Conservation (phyloP, 495 filamentous ascomycete species). For the Penicillium parvum region DNA sequence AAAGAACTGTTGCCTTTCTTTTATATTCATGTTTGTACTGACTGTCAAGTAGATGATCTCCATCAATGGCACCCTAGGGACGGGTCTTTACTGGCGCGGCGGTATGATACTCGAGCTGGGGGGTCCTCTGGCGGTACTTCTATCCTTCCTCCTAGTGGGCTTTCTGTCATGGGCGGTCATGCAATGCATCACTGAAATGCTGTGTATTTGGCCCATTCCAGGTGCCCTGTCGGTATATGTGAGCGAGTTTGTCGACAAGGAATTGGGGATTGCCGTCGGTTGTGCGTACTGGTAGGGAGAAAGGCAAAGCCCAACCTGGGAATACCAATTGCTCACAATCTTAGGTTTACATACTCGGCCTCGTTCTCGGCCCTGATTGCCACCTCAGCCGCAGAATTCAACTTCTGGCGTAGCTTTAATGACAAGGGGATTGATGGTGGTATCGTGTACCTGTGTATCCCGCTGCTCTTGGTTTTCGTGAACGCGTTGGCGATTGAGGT, state of each 20-base stretch:
- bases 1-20: too few relatives aligned
- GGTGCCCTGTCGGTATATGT: constrained; percentile 45
- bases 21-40: too few relatives aligned
- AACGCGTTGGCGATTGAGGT: constrained; percentile 35
- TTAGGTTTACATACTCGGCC: constrained; percentile 44
- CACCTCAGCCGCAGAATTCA: constrained; percentile 31
- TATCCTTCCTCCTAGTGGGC: constrained; percentile 42
- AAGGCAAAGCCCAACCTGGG: not conserved
- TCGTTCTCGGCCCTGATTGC: constrained; percentile 39
- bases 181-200: constrained; percentile 47
- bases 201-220: constrained; percentile 45
- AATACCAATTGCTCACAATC: not conserved
- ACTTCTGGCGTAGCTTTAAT: constrained; percentile 28
- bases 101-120: constrained; percentile 40
- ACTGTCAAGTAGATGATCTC: constrained; percentile 46
- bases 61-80: constrained; percentile 43
- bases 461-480: constrained; percentile 26
- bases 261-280: constrained; percentile 44
- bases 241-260: constrained; percentile 44
- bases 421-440: constrained; percentile 23
- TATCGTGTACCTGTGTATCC: constrained; percentile 27
- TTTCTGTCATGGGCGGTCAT: constrained; percentile 40
- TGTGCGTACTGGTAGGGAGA: constrained; percentile 41
- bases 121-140: constrained; percentile 38
- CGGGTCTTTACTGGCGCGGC: constrained; percentile 44